Conservation (phyloP, 768 basidiomycete genomes). For the Exsudoporus frostii region DNA sequence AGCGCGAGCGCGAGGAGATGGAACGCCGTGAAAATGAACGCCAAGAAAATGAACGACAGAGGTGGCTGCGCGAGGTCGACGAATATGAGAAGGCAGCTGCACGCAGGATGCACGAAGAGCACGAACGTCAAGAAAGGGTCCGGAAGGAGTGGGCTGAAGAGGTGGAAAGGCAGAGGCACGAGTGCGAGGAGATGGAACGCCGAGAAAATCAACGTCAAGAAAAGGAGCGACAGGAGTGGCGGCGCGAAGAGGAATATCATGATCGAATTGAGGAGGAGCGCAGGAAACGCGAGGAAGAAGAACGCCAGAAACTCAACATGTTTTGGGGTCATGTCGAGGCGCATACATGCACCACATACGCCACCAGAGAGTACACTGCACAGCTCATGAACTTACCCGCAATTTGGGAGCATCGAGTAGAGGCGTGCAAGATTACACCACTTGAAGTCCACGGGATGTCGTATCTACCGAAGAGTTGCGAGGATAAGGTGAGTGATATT, state of each 20-base stretch:
- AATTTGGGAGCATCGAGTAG: slow-evolving; percentile 19
- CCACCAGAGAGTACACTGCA: slow-evolving; percentile 29
- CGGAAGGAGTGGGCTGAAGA: too few relatives aligned
- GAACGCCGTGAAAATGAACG: slow-evolving; percentile 8
- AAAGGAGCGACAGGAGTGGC: too few relatives aligned
- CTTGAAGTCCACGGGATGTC: slow-evolving; percentile 22
- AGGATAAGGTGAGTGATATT: slow-evolving; percentile 14
- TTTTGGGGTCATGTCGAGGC: slow-evolving; percentile 18
- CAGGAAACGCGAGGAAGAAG: slow-evolving; percentile 20
- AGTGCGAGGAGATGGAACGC: too few relatives aligned
- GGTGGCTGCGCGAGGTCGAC: not conserved
- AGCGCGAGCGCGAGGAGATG: slow-evolving; percentile 7
- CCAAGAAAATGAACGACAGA: slow-evolving; percentile 5
- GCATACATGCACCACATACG: slow-evolving; percentile 25
- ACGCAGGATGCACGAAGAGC: too few relatives aligned
- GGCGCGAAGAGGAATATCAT: slow-evolving; percentile 19
- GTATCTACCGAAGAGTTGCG: slow-evolving; percentile 18
- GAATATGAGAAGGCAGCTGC: too few relatives aligned
- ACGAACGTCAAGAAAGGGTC: too few relatives aligned
- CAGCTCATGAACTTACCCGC: slow-evolving; percentile 26
- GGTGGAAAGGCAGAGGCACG: too few relatives aligned
- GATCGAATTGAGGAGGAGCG: slow-evolving; percentile 13
- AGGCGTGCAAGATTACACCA: slow-evolving; percentile 26
- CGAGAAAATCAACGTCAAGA: too few relatives aligned
- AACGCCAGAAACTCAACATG: slow-evolving; percentile 28